phyloP scores from a whole-genome alignment of 129 eudicot species.

The Flaveria trinervia region DNA sequence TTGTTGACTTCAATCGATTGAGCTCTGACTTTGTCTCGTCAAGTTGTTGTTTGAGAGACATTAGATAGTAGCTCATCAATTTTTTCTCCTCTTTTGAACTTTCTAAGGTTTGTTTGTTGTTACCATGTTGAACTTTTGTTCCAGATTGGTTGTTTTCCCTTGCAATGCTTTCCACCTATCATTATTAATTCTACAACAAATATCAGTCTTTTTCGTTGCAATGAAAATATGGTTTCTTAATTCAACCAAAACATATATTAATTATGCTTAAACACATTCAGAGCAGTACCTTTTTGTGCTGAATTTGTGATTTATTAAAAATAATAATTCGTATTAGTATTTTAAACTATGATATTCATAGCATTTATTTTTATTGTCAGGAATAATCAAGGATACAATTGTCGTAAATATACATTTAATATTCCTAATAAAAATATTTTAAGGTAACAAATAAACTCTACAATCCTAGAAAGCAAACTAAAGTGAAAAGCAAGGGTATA shows the following conservation, averaged over 20 bases:
- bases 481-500: no score
- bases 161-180: conserved; percentile 44
- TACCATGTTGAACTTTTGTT: conserved; percentile 35
- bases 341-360: no score
- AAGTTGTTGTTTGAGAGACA: conserved; percentile 63
- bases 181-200: neutral
- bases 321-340: no score
- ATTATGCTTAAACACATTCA: neutral
- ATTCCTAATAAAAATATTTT: no score
- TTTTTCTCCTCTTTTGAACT: conserved; percentile 49
- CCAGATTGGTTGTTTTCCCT: conserved; percentile 24
- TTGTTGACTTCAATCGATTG: conserved; percentile 49
- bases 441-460: no score
- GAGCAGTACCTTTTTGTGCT: no score
- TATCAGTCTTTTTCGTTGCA: neutral
- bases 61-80: conserved; percentile 54
- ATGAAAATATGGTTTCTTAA: neutral
- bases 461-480: no score
- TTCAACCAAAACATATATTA: neutral
- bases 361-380: no score
- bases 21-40: conserved; percentile 80
- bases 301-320: no score
- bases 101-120: conserved; percentile 49
- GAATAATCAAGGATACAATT: no score
- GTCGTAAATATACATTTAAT: no score